These are phyloP conservation scores for Phylloporus sp. DNA, from an alignment of 768 basidiomycete species.

Conservation along the genomic window DNA sequence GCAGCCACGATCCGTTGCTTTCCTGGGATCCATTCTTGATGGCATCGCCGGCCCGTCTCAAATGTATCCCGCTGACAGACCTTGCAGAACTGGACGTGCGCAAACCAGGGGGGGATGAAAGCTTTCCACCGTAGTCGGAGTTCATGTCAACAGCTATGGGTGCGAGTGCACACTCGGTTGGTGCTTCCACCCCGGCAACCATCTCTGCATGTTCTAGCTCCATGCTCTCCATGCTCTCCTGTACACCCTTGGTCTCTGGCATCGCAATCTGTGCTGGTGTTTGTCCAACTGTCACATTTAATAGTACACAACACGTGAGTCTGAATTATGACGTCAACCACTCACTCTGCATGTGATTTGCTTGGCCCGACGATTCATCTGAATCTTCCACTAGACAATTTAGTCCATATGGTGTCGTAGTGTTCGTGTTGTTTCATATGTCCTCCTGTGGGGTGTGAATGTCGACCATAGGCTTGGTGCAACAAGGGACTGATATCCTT, in stretches of 20 bases:
- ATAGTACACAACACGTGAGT: too few relatives aligned
- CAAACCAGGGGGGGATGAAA: slow-evolving; percentile 61
- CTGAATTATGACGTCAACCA: too few relatives aligned
- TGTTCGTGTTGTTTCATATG: too few relatives aligned
- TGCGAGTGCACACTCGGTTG: slow-evolving; percentile 82
- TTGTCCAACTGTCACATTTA: too few relatives aligned
- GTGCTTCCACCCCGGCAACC: slow-evolving; percentile 91
- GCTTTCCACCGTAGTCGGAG: slow-evolving; percentile 58
- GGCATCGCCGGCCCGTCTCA: slow-evolving; percentile 60
- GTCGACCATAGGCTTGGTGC: too few relatives aligned
- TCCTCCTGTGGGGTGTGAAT: too few relatives aligned
- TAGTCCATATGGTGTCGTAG: too few relatives aligned
- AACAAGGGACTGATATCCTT: too few relatives aligned
- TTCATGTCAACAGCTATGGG: slow-evolving; percentile 77
- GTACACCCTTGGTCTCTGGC: slow-evolving; percentile 39
- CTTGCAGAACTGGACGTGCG: slow-evolving; percentile 58
- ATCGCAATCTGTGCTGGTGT: too few relatives aligned
- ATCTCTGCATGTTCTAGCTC: slow-evolving; percentile 82
- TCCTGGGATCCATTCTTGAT: slow-evolving; percentile 36
- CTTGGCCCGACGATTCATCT: too few relatives aligned
- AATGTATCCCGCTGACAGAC: slow-evolving; percentile 43
- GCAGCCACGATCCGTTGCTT: slow-evolving; percentile 39
- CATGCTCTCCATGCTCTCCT: slow-evolving; percentile 80
- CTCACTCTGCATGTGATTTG: too few relatives aligned
- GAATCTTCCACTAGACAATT: too few relatives aligned